phyloP scores from a whole-genome alignment of 345 rosid species.

The Eucalyptus caleyi region DNA sequence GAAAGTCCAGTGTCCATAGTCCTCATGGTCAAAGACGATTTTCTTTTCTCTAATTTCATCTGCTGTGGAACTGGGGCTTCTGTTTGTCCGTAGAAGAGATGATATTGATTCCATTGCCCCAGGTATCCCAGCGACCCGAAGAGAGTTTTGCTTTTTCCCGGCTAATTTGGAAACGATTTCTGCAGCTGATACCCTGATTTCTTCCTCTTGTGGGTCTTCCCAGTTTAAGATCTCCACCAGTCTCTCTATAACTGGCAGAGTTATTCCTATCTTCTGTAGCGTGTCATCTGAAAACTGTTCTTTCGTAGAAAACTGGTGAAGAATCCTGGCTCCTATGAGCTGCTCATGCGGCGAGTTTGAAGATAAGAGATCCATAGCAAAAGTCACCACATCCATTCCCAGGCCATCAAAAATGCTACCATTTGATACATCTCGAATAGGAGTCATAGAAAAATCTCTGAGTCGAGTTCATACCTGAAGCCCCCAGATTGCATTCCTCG shows the following conservation, averaged over 20 bases:
- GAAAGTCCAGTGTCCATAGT: conserved; percentile 54
- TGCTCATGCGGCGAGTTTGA: conserved; percentile 62
- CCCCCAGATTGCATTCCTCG: background rate
- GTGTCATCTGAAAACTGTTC: conserved; percentile 44
- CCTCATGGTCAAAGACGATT: background rate
- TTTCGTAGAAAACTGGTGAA: conserved; percentile 31
- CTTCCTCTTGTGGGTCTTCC: conserved; percentile 74
- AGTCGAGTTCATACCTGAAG: conserved; percentile 20
- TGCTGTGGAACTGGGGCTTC: no score
- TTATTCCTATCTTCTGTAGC: conserved; percentile 63
- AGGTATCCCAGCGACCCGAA: no score
- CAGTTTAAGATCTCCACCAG: conserved; percentile 78
- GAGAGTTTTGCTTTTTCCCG: conserved; percentile 15
- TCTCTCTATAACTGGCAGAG: conserved; percentile 46
- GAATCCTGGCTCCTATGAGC: conserved; percentile 56
- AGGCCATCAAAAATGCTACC: conserved; percentile 74
- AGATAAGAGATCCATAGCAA: conserved; percentile 50
- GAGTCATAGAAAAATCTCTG: conserved; percentile 75
- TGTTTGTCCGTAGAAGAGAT: no score
- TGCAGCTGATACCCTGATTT: conserved; percentile 57
- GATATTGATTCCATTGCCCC: no score
- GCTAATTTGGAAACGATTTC: conserved; percentile 58
- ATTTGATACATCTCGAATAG: conserved; percentile 56
- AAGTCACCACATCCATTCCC: conserved; percentile 74
- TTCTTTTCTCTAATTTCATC: no score